Evolutionary conservation across 768 basidiomycete species (phyloP), one percentile per base, ranked within the genome.

Genomic region (Tulasnella sp.): DNA sequence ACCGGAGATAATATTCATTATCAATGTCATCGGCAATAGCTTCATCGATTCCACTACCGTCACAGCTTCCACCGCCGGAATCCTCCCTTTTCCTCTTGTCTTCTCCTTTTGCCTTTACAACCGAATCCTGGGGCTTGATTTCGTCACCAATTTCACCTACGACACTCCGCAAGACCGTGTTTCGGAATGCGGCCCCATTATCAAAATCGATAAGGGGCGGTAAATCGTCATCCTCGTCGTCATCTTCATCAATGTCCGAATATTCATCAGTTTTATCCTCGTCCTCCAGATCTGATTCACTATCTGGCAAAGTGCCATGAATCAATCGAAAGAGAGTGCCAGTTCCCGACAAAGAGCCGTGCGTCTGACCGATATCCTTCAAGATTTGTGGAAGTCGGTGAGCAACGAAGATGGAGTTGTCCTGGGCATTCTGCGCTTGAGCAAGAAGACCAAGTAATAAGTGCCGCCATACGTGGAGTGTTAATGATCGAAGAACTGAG

Each of bases 161-260:
- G n/a, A n/a, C n/a, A n/a, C n/a, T n/a, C n/a, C n/a, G n/a, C n/a
- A n/a, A n/a, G n/a, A n/a, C n/a, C n/a, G n/a, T n/a, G n/a, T n/a
- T n/a, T n/a, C n/a, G n/a, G n/a, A n/a, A n/a, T n/a, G n/a, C n/a
- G n/a, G n/a, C n/a, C n/a, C n/a, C n/a, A n/a, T n/a, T n/a, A n/a
- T n/a, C 24, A 25, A 49, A 28, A 25, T 44, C 34, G 10, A 49
- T 39, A 4, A 49, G 47, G 1, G 47, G 37, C 25, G 47, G 47
- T 37, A 49, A 37, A 16, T 4, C 45, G 47, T 49, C 47, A 44
- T 24, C 27, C 12, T 49, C 47, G 29, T 51, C 48, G 24, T 25
- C 25, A n/a, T 50, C 48, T 20, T 51, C 48, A 7, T 31, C 48
- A 13, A 25, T 31, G 19, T 48, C 45, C 9, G 24, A 12, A n/a